phyloP scores from a whole-genome alignment of 768 basidiomycete genomes.

The Leccinum broughii region DNA sequence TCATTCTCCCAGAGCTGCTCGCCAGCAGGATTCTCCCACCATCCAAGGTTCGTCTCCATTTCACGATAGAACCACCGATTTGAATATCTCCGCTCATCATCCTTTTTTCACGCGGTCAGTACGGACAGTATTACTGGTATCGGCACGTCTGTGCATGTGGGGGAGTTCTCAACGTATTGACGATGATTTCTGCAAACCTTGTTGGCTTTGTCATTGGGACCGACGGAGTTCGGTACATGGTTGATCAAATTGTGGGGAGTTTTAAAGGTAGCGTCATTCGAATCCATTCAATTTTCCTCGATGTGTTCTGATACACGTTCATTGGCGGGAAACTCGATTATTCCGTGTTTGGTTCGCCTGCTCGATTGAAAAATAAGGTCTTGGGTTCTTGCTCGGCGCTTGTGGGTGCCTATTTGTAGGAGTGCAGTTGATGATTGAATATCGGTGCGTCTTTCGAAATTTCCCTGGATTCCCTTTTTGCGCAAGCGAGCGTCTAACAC shows the following conservation, averaged over 20 bases:
- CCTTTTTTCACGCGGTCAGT: constrained; percentile 46
- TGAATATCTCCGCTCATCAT: not conserved
- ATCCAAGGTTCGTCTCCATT: constrained; percentile 49
- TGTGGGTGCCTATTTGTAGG: constrained; percentile 73
- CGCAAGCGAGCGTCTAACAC: constrained; percentile 4
- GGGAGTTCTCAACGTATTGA: constrained; percentile 77
- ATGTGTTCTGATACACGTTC: constrained; percentile 1
- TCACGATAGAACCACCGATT: not conserved
- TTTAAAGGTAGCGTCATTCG: constrained; percentile 51
- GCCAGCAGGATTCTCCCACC: constrained; percentile 61
- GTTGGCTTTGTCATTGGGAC: constrained; percentile 92
- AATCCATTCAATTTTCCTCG: not conserved
- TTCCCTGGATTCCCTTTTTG: not conserved
- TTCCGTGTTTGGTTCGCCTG: not conserved
- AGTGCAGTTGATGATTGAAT: constrained; percentile 95
- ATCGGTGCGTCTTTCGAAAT: constrained; percentile 55
- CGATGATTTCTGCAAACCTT: constrained; percentile 92
- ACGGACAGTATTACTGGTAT: constrained; percentile 70
- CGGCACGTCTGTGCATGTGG: constrained; percentile 83
- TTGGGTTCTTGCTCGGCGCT: constrained; percentile 62
- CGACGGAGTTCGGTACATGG: constrained; percentile 74
- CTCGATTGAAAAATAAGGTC: constrained; percentile 41
- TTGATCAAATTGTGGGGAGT: constrained; percentile 60
- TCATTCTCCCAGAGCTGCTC: constrained; percentile 83
- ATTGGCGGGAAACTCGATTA: not conserved